phyloP scores from a whole-genome alignment of 163 green algal species.

The Chloroidium sp. region DNA sequence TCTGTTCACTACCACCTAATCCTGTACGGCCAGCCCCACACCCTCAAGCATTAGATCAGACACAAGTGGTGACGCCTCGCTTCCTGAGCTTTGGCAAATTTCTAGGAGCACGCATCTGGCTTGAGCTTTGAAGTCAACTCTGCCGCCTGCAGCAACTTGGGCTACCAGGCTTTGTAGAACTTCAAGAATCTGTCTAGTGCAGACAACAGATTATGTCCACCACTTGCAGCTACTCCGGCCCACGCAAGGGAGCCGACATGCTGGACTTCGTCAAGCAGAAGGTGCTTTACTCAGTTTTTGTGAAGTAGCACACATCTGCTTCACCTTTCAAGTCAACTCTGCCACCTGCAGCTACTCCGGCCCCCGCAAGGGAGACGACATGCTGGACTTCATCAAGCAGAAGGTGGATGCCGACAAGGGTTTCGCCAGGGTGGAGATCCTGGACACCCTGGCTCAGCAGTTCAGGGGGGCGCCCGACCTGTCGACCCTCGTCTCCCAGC shows the following conservation, averaged over 20 bases:
- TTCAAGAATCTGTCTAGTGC: background rate
- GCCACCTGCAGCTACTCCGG: slow-evolving; percentile 54
- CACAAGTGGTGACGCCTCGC: too few relatives aligned
- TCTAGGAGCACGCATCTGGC: too few relatives aligned
- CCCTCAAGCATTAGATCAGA: too few relatives aligned
- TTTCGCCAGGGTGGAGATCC: slow-evolving; percentile 54
- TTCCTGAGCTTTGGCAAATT: too few relatives aligned
- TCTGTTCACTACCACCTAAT: too few relatives aligned
- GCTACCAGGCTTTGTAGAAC: too few relatives aligned
- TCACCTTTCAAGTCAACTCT: background rate
- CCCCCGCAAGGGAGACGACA: slow-evolving; percentile 44
- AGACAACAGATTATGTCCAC: background rate
- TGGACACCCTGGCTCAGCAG: slow-evolving; percentile 44
- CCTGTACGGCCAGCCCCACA: too few relatives aligned
- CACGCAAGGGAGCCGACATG: slow-evolving; percentile 24
- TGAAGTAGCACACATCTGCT: background rate
- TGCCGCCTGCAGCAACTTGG: too few relatives aligned
- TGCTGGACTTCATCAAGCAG: slow-evolving; percentile 60
- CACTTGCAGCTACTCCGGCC: slow-evolving; percentile 57
- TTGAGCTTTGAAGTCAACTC: too few relatives aligned
- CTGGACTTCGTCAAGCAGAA: background rate
- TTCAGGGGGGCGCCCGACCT: background rate
- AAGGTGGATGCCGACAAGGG: slow-evolving; percentile 53
- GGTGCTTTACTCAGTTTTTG: background rate
- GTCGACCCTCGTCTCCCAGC: background rate